Conservation (phyloP, 2,329 filamentous ascomycete genomes). For the Hypomyces perniciosus region DNA sequence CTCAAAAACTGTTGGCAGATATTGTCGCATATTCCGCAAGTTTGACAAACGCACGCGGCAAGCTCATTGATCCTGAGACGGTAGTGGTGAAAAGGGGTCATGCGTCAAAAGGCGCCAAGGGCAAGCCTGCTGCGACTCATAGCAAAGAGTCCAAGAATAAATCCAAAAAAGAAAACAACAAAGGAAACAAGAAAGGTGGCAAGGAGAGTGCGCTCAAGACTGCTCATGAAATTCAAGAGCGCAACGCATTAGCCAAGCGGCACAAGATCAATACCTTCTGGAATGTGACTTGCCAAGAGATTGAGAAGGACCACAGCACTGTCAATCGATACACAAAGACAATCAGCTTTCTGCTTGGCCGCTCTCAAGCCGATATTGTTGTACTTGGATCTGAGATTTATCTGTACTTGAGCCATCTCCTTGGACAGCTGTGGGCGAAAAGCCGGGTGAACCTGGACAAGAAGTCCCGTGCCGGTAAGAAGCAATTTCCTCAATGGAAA, state of each 20-base stretch:
- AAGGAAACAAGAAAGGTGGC: conserved; percentile 20
- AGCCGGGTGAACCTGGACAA: background rate
- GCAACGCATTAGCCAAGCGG: conserved; percentile 19
- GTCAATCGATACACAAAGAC: conserved; percentile 42
- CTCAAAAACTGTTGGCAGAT: conserved; percentile 62
- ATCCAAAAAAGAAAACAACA: conserved; percentile 17
- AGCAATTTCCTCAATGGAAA: too few species aligned
- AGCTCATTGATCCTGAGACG: conserved; percentile 56
- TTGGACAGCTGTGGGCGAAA: conserved; percentile 19
- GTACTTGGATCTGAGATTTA: conserved; percentile 28
- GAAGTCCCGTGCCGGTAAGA: conserved; percentile 2
- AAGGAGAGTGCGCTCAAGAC: conserved; percentile 33
- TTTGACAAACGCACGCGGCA: conserved; percentile 59
- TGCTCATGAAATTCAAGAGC: conserved; percentile 29
- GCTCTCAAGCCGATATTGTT: conserved; percentile 28
- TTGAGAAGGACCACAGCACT: conserved; percentile 39
- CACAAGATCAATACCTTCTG: background rate
- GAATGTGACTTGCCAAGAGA: conserved; percentile 20
- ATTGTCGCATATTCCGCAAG: conserved; percentile 65
- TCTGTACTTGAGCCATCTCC: conserved; percentile 31
- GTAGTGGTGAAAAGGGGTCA: conserved; percentile 42
- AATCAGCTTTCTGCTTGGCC: conserved; percentile 39
- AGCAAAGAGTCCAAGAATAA: conserved; percentile 13
- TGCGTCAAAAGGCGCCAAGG: conserved; percentile 8
- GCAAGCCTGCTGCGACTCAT: background rate